Evolutionary conservation across 129 eudicot species (phyloP), one percentile per base, ranked within the genome.

Genomic region (Flaveria ramosissima): DNA sequence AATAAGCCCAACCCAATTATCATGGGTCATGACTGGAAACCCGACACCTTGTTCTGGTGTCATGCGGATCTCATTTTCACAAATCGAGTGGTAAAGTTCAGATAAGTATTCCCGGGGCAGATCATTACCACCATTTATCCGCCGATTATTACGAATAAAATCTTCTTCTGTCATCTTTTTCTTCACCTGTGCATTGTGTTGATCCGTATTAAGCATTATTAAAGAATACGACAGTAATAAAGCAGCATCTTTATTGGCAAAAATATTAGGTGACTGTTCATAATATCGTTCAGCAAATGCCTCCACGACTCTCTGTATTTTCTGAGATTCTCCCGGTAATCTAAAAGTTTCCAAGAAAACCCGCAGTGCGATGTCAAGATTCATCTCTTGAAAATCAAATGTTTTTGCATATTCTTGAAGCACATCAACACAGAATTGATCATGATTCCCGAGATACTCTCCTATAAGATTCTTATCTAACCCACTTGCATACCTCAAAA

Each of bases 301-400:
- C 81, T 92, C 97, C n/a, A 92, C 86, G 24, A 92, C 96, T 78
- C 97, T 83, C 57, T 89, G 92, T 45, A 92, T 92, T 80, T 92
- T 92, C 77, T 92, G 97, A 41, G 97, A 82, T 76, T 92, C 97
- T n/a, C 97, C 97, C 3, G 97, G 97, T 78, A 92, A 78, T 71
- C 92, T 77, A 67, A 92, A 92, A 24, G 96, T 89, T 70, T 92
- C 91, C 83, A 92, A 60, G 74, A 92, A 89, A 62, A 89, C 80
- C 64, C 96, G 90, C 81, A 92, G 67, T 47, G 97, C 97, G 20
- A 80, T 87, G 70, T 92, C 97, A 59, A 89, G 75, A 74, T 89
- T 85, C 96, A 92, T 89, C 66, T 73, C 89, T 64, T 72, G 92
- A 64, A 92, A 92, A 77, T 92, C 89, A 64, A 92, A 92, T 0